Percentiles rank a stretch among this genome's conserved stretches.
Evolutionary conservation across 2,329 filamentous ascomycete genomes (phyloP).

Genomic region (Rasamsonia emersonii): DNA sequence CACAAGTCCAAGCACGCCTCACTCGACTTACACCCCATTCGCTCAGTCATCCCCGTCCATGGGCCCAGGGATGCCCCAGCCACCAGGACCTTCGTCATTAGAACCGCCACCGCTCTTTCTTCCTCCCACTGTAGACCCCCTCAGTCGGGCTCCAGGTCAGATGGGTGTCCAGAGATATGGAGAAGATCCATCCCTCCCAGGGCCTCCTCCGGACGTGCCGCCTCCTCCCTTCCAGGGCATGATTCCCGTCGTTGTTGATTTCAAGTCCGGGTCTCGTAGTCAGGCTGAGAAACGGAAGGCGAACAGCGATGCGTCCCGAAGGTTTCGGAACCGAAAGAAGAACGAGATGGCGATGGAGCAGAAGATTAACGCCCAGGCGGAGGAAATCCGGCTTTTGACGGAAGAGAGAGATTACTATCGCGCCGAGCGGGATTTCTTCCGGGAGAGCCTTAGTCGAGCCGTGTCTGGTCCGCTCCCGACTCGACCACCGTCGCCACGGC

Average conservation of each 20-base stretch:
- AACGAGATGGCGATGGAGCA: constrained; percentile 32
- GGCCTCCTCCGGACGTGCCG: constrained; percentile 1
- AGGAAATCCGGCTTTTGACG: constrained; percentile 24
- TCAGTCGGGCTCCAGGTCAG: constrained; percentile 16
- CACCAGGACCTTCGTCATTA: constrained; percentile 11
- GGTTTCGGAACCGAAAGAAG: constrained; percentile 34
- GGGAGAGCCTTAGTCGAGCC: constrained; percentile 22
- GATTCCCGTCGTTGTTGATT: constrained; percentile 31
- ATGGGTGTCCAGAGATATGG: constrained; percentile 14
- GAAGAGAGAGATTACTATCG: constrained; percentile 33
- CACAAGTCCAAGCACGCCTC: constrained; percentile 26
- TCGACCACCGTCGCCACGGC: constrained; percentile 24
- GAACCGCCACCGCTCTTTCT: constrained; percentile 15
- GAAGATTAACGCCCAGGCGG: constrained; percentile 24
- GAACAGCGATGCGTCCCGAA: constrained; percentile 34
- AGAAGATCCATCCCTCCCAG: constrained; percentile 13
- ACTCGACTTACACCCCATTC: constrained; percentile 23
- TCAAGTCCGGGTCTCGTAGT: constrained; percentile 33
- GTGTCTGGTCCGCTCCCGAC: constrained; percentile 20
- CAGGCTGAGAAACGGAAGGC: constrained; percentile 35
- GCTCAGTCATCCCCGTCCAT: constrained; percentile 23
- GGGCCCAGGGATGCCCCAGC: constrained; percentile 13
- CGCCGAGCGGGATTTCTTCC: constrained; percentile 32
- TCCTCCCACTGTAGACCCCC: constrained; percentile 17
- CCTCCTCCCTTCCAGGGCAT: constrained; percentile 9